These are phyloP conservation scores for Wickerhamomyces sp. DNA, from an alignment of 1,139 yeast genomes.

Conservation along the genomic window DNA sequence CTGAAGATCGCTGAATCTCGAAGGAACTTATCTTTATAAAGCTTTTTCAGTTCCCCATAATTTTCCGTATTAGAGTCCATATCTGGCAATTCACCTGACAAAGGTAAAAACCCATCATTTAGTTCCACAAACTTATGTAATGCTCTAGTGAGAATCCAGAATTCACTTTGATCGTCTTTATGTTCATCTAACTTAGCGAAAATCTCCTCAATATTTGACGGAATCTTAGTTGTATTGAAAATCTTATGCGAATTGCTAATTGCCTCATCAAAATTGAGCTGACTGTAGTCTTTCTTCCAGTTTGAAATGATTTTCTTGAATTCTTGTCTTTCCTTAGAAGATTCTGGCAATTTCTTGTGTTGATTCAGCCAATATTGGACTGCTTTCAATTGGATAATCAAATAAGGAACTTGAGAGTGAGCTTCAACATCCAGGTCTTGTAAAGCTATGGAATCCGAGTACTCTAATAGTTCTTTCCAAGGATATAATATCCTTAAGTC, in stretches of 20 bases:
- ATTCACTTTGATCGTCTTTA: conserved; percentile 27
- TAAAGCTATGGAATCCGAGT: conserved; percentile 48
- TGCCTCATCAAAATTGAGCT: conserved; percentile 73
- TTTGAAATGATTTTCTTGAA: conserved; percentile 38
- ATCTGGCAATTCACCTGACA: conserved; percentile 78
- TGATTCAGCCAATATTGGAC: conserved; percentile 39
- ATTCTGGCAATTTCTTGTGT: conserved; percentile 39
- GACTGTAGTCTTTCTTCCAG: conserved; percentile 37
- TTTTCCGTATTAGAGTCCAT: conserved; percentile 76
- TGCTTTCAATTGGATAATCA: conserved; percentile 59
- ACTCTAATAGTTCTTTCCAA: conserved; percentile 66
- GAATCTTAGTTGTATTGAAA: conserved; percentile 23
- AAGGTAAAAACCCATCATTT: conserved; percentile 49
- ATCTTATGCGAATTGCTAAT: conserved; percentile 53
- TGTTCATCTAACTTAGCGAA: conserved; percentile 25
- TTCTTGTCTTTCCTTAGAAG: conserved; percentile 41
- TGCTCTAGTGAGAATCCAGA: conserved; percentile 63
- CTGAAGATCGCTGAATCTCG: conserved; percentile 44
- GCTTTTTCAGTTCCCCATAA: conserved; percentile 52
- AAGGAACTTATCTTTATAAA: conserved; percentile 56
- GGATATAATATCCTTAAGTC: conserved; percentile 72
- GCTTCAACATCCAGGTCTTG: conserved; percentile 43
- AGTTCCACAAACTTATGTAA: conserved; percentile 44
- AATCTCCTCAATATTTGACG: conserved; percentile 28
- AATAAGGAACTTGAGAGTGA: conserved; percentile 71